These are phyloP conservation scores for Penicillium subrubescens DNA, from an alignment of 495 filamentous ascomycete species.

Conservation along the genomic window DNA sequence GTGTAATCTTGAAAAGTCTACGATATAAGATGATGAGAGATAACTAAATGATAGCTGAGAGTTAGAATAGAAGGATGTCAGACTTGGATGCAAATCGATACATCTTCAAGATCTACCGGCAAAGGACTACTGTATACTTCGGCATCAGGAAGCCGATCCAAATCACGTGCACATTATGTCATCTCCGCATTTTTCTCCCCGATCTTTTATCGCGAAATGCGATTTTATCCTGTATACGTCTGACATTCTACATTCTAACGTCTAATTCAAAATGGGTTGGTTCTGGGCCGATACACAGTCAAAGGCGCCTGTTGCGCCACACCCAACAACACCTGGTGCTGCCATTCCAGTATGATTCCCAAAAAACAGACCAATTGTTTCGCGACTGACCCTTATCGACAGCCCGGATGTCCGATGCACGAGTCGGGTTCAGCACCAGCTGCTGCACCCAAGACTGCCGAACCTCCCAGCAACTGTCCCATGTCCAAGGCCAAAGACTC, in stretches of 20 bases:
- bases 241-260: constrained; percentile 1
- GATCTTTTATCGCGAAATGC: constrained; percentile 26
- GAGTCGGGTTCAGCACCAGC: constrained; percentile 53
- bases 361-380: background rate
- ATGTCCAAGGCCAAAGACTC: constrained; percentile 49
- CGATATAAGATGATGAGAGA: background rate
- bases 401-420: constrained; percentile 95
- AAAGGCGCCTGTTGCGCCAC: constrained; percentile 44
- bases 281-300: constrained; percentile 84
- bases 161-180: constrained; percentile 52
- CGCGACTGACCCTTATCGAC: constrained; percentile 37
- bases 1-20: background rate
- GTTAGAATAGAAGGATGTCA: background rate
- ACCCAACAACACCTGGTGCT: constrained; percentile 42
- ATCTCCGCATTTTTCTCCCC: constrained; percentile 57
- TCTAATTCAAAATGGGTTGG: constrained; percentile 76
- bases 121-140: background rate
- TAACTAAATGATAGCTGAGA: background rate
- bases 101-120: no score
- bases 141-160: constrained; percentile 4
- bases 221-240: constrained; percentile 3
- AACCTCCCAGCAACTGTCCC: constrained; percentile 54
- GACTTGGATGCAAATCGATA: background rate
- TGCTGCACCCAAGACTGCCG: constrained; percentile 45
- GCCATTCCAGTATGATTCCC: constrained; percentile 68